A percentile compares a stretch with the other conserved stretches of the same genome.
Conservation (phyloP, 768 basidiomycete genomes). For the Rhodotorula graminis region DNA sequence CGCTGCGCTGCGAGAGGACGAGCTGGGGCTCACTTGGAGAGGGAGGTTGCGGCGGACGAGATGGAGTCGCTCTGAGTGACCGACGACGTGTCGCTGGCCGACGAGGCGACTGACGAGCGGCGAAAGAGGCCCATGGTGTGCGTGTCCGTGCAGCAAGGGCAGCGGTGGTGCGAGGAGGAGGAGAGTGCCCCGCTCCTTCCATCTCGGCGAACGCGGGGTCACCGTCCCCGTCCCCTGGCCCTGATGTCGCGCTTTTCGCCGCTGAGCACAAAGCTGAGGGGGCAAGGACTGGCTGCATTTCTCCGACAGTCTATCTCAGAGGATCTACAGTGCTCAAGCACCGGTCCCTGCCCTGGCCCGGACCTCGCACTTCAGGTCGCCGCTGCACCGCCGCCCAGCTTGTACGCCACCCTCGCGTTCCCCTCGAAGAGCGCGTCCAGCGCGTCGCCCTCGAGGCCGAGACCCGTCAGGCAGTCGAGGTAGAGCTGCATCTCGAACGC, state of each 20-base stretch:
- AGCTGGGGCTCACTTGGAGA: neutral
- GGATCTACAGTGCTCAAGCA: no score
- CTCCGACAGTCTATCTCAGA: no score
- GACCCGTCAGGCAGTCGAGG: constrained; percentile 24
- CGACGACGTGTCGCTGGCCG: constrained; percentile 1
- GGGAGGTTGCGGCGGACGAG: neutral
- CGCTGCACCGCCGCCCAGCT: neutral
- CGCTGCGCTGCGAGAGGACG: neutral
- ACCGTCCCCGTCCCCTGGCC: no score
- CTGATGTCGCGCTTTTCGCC: no score
- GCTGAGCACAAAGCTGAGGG: no score
- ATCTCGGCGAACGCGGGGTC: neutral
- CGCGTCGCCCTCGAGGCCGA: constrained; percentile 30
- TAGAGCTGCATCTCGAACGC: constrained; percentile 35
- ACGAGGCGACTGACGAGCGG: neutral
- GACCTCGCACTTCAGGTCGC: no score
- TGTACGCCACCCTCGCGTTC: constrained; percentile 28
- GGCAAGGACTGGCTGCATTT: no score
- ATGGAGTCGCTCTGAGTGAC: neutral
- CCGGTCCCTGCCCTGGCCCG: no score
- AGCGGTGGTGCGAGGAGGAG: neutral
- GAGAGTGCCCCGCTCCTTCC: no score
- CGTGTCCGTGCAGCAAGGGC: neutral
- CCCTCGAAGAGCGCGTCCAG: constrained; percentile 26
- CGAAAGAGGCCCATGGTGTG: neutral